Base-by-base conservation (phyloP, 345 rosid species). In the Linum tenue region DNA sequence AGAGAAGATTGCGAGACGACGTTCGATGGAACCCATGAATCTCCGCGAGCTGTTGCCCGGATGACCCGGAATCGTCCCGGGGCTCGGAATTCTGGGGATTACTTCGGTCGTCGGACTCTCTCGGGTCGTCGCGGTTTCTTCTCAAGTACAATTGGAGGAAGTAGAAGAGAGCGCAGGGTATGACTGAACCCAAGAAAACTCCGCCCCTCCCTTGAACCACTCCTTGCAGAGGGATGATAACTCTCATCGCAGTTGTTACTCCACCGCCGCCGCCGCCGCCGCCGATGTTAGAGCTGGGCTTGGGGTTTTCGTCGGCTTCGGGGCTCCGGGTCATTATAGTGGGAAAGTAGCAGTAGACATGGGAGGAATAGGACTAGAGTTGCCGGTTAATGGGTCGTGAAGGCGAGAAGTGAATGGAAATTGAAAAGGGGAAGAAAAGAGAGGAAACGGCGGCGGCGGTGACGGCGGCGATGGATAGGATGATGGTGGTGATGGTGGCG, bases 141-240 rank as follows among this genome's bases (percentile, higher is more conserved):
- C 80, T 86, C 7, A 94, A 76, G 67, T 86, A 88, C 22, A 94
- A 82, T 73, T 92, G 99, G 58, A 94, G 86, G 50, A 94, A 90
- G 89, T 90, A 92, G 75, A 86, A 86, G 74, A 90, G 86, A 51
- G 85, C 96, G 72, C 97, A 90, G n/a, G 98, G 97, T 44, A 92
- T 90, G 53, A 88, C 88, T 42, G 96, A 85, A 66, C 98, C 98
- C 43, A 92, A 66, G 62, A 92, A 78, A n/a, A 92, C 76, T 3
- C 97, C 98, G 9, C 97, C 97, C 37, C 98, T 77, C 11, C 96
- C 97, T 63, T 92, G 98, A 60, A 90, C 97, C 22, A 92, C 79
- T 2, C 97, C 98, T 67, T 92, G 98, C 63, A 92, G 75, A 1
- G 98, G 98, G 53, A 92, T 96, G 37, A 92, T 90, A 37, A 92